Conservation (phyloP, 805 yeast species). For the Lipomyces kockii region DNA sequence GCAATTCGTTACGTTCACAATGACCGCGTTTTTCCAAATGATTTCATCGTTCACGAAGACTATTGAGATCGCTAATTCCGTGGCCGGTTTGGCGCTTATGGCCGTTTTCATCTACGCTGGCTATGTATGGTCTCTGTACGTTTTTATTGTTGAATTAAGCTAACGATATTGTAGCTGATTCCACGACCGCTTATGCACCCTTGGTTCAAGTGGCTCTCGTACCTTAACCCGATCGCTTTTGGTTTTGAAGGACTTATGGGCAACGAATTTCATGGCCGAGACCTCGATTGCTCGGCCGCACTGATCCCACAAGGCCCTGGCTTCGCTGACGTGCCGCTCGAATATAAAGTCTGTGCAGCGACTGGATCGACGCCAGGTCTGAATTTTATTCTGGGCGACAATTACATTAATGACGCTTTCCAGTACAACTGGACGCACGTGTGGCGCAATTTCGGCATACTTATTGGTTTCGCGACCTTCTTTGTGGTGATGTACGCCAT, state of each 20-base stretch:
- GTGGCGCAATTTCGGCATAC: conserved; percentile 82
- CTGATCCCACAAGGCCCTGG: conserved; percentile 65
- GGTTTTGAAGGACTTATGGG: conserved; percentile 67
- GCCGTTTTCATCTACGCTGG: conserved; percentile 53
- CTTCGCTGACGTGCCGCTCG: conserved; percentile 50
- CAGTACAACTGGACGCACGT: conserved; percentile 60
- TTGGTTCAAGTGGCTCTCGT: conserved; percentile 73
- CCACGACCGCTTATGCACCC: conserved; percentile 65
- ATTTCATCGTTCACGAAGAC: conserved; percentile 46
- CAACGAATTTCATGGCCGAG: conserved; percentile 64
- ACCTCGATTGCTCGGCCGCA: conserved; percentile 54
- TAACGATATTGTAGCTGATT: conserved; percentile 39
- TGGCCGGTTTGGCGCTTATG: conserved; percentile 52
- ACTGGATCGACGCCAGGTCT: conserved; percentile 63
- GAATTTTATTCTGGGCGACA: conserved; percentile 60
- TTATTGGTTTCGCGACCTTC: conserved; percentile 56
- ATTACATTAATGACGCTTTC: conserved; percentile 56
- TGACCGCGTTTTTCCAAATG: conserved; percentile 58
- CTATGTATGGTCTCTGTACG: conserved; percentile 27
- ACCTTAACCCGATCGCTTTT: conserved; percentile 60
- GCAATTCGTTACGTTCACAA: conserved; percentile 53
- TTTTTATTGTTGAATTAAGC: too few species aligned
- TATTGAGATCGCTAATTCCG: conserved; percentile 52
- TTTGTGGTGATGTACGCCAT: conserved; percentile 43
- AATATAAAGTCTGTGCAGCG: conserved; percentile 57